A percentile compares a stretch with the other conserved stretches of the same genome.
Evolutionary conservation across 2,329 filamentous ascomycete species (phyloP).

Genomic region (Penicillium vulpinum): DNA sequence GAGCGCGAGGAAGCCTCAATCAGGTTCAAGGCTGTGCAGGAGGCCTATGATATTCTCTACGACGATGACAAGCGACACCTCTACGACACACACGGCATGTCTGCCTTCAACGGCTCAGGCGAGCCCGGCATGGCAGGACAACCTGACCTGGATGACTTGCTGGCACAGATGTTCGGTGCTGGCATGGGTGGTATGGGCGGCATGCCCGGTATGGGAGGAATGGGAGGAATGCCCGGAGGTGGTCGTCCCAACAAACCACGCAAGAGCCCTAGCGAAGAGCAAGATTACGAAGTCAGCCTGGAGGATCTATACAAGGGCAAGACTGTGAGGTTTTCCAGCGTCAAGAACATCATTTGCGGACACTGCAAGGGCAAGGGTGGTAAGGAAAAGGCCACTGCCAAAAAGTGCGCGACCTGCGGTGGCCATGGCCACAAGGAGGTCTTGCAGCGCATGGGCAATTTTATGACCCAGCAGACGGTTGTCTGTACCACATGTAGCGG

Average conservation of each 20-base stretch:
- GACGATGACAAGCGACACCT: conserved; percentile 90
- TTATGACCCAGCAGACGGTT: conserved; percentile 76
- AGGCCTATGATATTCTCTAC: conserved; percentile 96
- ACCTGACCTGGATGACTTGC: conserved; percentile 82
- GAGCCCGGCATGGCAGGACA: conserved; percentile 63
- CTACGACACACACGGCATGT: conserved; percentile 95
- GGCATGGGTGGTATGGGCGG: conserved; percentile 63
- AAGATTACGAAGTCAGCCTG: conserved; percentile 84
- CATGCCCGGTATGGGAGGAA: conserved; percentile 48
- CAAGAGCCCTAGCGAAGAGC: conserved; percentile 80
- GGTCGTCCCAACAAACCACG: conserved; percentile 47
- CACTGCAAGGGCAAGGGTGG: conserved; percentile 86
- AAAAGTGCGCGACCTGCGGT: conserved; percentile 79
- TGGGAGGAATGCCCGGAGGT: conserved; percentile 31
- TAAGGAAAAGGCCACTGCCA: conserved; percentile 86
- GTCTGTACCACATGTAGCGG: conserved; percentile 82
- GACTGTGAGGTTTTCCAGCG: conserved; percentile 93
- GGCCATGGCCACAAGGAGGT: conserved; percentile 76
- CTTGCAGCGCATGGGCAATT: conserved; percentile 80
- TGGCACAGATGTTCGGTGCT: conserved; percentile 80
- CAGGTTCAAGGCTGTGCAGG: conserved; percentile 88
- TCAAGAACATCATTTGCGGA: conserved; percentile 87
- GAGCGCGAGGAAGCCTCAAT: conserved; percentile 81
- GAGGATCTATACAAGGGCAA: conserved; percentile 99
- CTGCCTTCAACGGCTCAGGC: conserved; percentile 80